Evolutionary conservation across 2,329 filamentous ascomycete genomes (phyloP), one percentile per base, ranked within the genome.

Genomic region (Venturia effusa): DNA sequence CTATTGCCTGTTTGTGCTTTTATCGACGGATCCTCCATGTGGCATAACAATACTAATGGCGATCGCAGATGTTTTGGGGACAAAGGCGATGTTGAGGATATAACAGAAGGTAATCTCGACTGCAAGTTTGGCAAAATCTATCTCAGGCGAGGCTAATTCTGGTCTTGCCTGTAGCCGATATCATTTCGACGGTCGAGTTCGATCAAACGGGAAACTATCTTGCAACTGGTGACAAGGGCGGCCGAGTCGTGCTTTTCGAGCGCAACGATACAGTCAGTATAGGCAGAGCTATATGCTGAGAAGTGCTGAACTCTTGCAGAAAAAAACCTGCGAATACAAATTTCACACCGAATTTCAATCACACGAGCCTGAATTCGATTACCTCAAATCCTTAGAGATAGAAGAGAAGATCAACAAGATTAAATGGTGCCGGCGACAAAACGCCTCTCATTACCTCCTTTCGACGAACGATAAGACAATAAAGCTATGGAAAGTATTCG

Each of bases 371-470:
- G 94, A 99, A 78, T 99, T 99, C 77, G 94, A 99, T 78, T 99
- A 99, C 76, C 85, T 99, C 69, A 99, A 99, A 79, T 99, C 94
- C 40, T 84, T 99, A 70, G 94, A 99, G 79, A 99, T 99, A 74
- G 94, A 99, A 83, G 94, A 99, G 79, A 99, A 99, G 81, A 99
- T 99, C 84, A 99, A 99, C 84, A 99, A 99, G 83, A 99, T 99
- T 80, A 99, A 97, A 78, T 99, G 94, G 94, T 99, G 94, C 77
- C 88, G 89, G 74, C 88, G 94, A 78, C 93, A 97, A 79, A 99
- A 99, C 82, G 90, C 93, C 67, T 97, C 94, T 64, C 94, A 99
- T 80, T 99, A 96, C 77, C 86, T 99, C 62, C 85, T 99, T 64
- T 97, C 94, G 54, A 99, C 94, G 71, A 99, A 99, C 75, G 94